Evolutionary conservation across 2,329 filamentous ascomycete genomes (phyloP).

Genomic region (Calonectria naviculata): DNA sequence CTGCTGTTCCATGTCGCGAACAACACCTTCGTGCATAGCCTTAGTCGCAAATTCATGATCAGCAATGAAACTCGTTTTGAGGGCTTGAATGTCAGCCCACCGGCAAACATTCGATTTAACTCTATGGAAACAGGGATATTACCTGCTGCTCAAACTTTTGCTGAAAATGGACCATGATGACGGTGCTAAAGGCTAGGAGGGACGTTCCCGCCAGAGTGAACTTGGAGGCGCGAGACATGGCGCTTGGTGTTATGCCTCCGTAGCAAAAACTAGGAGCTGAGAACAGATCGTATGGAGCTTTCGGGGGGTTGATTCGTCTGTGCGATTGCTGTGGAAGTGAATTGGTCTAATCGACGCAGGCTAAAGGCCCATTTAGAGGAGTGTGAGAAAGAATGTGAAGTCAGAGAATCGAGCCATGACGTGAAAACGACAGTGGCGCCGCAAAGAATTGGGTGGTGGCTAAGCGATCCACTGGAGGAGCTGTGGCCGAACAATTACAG

Average conservation of each 20-base stretch:
- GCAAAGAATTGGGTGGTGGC: conserved; percentile 2
- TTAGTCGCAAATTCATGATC: conserved; percentile 46
- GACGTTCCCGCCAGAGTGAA: conserved; percentile 84
- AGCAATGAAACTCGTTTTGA: conserved; percentile 5
- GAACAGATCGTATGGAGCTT: too few species aligned
- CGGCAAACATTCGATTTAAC: background rate
- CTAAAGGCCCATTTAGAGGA: background rate
- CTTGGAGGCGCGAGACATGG: conserved; percentile 92
- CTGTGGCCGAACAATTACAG: background rate
- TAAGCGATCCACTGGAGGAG: background rate
- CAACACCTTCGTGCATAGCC: conserved; percentile 96
- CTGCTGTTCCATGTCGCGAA: conserved; percentile 95
- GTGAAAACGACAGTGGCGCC: conserved; percentile 1
- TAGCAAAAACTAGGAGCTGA: background rate
- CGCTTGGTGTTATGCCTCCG: background rate
- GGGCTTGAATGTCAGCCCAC: background rate
- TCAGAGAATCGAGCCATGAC: conserved; percentile 19
- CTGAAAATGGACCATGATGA: conserved; percentile 89
- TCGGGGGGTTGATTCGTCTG: background rate
- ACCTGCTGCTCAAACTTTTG: conserved; percentile 88
- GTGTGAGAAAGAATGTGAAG: background rate
- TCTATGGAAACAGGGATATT: conserved; percentile 45
- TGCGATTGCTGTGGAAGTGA: background rate
- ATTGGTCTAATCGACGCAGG: background rate
- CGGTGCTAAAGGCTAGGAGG: conserved; percentile 78